Base-by-base conservation (phyloP, 2,329 filamentous ascomycete species). In the Exophiala lecanii-corni region DNA sequence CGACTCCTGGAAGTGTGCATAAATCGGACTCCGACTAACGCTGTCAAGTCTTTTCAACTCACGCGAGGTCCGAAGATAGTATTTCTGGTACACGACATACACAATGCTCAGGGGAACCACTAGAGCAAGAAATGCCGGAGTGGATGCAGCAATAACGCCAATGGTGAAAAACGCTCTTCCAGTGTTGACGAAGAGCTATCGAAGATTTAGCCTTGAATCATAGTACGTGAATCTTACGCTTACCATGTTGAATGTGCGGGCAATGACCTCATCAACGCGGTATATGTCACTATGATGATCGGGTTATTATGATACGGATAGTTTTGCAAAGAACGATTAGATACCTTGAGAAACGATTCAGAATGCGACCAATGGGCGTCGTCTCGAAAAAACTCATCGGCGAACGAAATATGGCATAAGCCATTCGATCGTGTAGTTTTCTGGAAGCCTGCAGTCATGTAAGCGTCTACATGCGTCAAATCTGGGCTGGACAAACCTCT, bases 331-430 rank as follows among this genome's bases (percentile, higher is more conserved):
- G 18, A 21, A 41, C 30, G 25, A 31, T 31, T 36, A 69, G 79
- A 52, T 65, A 86, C 82, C 84, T 94, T 12, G 91, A 97, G 65
- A 98, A 98, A 41, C 92, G 79, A 64, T 98, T 98, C 47, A 98
- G 73, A 58, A 98, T 96, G 44, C 94, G 82, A n/a, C 92, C 92
- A 50, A 89, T 84, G 2, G 92, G 92, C 2, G 92, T 98, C 1
- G 89, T 95, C 63, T 98, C 94, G 57, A 98, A 98, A 69, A 98
- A 98, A 57, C 82, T 92, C 92, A 98, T 98, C 41, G 92, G 94
- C 26, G 89, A 94, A 55, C 92, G 79, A 75, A 98, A 98, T 57
- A 97, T 96, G 13, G 92, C 89, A 58, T 85, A 92, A 32, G 91
- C 91, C 92, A 98, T 97, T 53, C 87, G 78, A 68, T 97, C 92